phyloP scores from a whole-genome alignment of 768 basidiomycete species.

The Tulasnella sp. region DNA sequence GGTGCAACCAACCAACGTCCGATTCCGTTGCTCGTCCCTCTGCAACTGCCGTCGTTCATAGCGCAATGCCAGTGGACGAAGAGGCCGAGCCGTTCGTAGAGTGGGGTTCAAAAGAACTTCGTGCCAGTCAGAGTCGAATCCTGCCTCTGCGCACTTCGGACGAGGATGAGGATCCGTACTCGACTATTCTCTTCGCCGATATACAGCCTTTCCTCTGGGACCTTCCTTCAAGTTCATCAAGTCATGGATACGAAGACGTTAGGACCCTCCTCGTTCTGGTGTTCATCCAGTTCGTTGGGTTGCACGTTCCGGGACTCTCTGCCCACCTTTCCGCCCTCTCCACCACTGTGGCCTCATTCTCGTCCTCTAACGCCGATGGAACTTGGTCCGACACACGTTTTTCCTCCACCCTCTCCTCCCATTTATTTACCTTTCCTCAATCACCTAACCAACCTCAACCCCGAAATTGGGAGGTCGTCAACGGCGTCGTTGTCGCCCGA shows the following conservation, averaged over 20 bases:
- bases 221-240: not conserved
- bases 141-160: conserved; percentile 52
- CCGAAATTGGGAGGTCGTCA: conserved; percentile 27
- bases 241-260: conserved; percentile 38
- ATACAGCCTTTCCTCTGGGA: conserved; percentile 50
- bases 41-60: not conserved
- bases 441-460: not conserved
- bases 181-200: conserved; percentile 64
- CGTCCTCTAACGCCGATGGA: conserved; percentile 22
- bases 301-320: conserved; percentile 63
- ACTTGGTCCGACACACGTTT: conserved; percentile 30
- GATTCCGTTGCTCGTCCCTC: not conserved
- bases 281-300: conserved; percentile 68
- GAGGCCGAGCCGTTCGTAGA: not conserved
- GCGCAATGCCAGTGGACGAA: not conserved
- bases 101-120: conserved; percentile 37
- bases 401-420: conserved; percentile 51
- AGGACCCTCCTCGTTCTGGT: conserved; percentile 54
- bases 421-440: conserved; percentile 34
- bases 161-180: conserved; percentile 58
- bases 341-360: conserved; percentile 58
- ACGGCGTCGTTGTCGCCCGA: conserved; percentile 58
- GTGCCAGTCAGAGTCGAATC: conserved; percentile 38
- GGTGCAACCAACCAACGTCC: conserved; percentile 35
- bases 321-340: conserved; percentile 54